Percentiles rank a stretch among this genome's conserved stretches.
phyloP scores from a whole-genome alignment of 2,329 filamentous ascomycete species.

The Penicillium sp. region DNA sequence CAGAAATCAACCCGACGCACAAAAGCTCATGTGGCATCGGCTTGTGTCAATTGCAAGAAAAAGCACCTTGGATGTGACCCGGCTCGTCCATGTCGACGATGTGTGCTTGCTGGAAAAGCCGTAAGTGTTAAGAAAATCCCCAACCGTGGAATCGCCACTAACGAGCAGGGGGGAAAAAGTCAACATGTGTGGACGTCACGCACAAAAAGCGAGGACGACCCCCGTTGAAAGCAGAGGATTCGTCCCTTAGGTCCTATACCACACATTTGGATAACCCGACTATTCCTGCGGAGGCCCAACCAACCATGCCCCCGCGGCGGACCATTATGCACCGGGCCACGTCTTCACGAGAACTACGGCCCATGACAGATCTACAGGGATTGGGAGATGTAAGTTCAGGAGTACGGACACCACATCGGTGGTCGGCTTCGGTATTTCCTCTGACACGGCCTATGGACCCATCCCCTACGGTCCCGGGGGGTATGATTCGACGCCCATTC shows the following conservation, averaged over 20 bases:
- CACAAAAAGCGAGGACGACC: constrained; percentile 48
- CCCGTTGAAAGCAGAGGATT: constrained; percentile 44
- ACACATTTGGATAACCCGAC: constrained; percentile 28
- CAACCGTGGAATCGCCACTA: neutral
- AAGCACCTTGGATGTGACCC: constrained; percentile 49
- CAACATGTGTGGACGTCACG: constrained; percentile 46
- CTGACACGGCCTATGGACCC: constrained; percentile 29
- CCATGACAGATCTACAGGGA: constrained; percentile 38
- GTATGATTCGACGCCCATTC: constrained; percentile 30
- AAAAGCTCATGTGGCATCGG: constrained; percentile 49
- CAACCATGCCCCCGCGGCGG: constrained; percentile 22
- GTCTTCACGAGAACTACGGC: constrained; percentile 39
- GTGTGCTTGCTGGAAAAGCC: constrained; percentile 47
- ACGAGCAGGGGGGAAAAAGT: constrained; percentile 26
- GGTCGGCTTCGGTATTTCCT: constrained; percentile 32
- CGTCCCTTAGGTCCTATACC: constrained; percentile 32
- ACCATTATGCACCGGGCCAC: constrained; percentile 32
- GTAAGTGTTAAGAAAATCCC: constrained; percentile 29
- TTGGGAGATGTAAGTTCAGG: constrained; percentile 18
- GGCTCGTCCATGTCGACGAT: constrained; percentile 46
- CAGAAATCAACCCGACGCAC: constrained; percentile 44
- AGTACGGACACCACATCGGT: constrained; percentile 28
- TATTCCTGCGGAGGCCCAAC: constrained; percentile 26
- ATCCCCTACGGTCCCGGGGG: constrained; percentile 24
- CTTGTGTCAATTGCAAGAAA: constrained; percentile 50